Evolutionary conservation across 148 eudicot species (phyloP).

Genomic region (Fallopia convolvulus): DNA sequence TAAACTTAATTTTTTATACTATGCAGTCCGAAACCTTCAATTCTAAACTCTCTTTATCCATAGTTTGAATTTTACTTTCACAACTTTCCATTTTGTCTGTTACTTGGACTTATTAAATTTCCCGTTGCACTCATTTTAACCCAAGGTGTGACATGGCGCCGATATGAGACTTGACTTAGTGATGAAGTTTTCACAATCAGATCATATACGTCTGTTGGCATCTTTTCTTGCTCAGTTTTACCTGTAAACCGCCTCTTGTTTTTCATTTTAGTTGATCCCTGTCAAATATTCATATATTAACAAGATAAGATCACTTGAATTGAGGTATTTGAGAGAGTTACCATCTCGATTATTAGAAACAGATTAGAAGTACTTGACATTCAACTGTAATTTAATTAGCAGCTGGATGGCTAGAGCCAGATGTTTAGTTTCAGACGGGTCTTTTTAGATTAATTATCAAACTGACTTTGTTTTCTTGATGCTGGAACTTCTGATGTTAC

Average conservation of each 20-base stretch:
- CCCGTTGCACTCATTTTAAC: not conserved
- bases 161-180: not conserved
- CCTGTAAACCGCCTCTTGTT: not conserved
- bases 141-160: not conserved
- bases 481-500: slow-evolving; percentile 13
- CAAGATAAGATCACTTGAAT: not conserved
- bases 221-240: not conserved
- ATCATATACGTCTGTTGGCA: not conserved
- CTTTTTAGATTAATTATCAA: not conserved
- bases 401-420: not conserved
- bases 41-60: not conserved
- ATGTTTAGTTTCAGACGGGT: not conserved
- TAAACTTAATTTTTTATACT: not conserved
- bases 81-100: not conserved
- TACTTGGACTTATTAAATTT: not conserved
- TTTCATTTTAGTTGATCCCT: not conserved
- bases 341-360: not conserved
- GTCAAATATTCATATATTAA: not conserved
- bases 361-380: not conserved
- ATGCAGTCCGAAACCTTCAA: not conserved
- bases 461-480: not conserved
- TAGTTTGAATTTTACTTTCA: not conserved
- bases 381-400: not conserved
- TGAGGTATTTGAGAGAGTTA: not conserved
- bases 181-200: not conserved